These are phyloP conservation scores for Penicillium lividum DNA, from an alignment of 495 filamentous ascomycete genomes.

Conservation along the genomic window DNA sequence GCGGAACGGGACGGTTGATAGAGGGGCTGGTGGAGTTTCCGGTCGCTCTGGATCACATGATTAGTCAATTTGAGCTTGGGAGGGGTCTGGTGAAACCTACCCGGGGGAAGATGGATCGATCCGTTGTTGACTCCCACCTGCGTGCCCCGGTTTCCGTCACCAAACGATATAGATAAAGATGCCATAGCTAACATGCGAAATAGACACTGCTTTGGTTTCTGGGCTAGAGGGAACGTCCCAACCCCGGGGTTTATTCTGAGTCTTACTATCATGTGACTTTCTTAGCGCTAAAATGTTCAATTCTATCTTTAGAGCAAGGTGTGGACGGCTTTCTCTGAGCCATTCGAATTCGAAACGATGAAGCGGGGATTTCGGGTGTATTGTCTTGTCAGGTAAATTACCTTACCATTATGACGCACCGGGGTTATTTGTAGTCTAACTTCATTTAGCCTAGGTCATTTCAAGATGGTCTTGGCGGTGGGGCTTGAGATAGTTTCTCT, in stretches of 20 bases:
- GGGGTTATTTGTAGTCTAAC: neutral
- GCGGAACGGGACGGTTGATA: no score
- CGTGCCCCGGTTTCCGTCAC: no score
- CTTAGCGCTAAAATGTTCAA: neutral
- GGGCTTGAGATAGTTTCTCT: no score
- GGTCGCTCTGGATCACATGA: no score
- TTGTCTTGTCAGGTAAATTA: constrained; percentile 2
- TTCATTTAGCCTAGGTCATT: no score
- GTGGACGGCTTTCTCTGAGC: neutral
- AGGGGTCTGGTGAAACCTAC: no score
- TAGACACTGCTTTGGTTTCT: constrained; percentile 2
- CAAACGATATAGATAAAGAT: neutral
- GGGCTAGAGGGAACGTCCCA: neutral
- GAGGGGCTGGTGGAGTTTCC: no score
- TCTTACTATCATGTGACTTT: constrained; percentile 1
- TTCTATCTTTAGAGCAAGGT: constrained; percentile 1
- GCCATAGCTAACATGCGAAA: neutral
- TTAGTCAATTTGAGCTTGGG: no score
- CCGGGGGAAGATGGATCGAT: no score
- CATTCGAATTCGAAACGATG: neutral
- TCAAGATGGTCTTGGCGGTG: no score
- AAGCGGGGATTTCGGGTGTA: constrained; percentile 1
- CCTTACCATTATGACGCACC: neutral
- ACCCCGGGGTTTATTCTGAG: neutral
- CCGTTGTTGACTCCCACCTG: no score